Conservation (phyloP, 179 eudicot genomes). For the Heliamphora pulchella region DNA sequence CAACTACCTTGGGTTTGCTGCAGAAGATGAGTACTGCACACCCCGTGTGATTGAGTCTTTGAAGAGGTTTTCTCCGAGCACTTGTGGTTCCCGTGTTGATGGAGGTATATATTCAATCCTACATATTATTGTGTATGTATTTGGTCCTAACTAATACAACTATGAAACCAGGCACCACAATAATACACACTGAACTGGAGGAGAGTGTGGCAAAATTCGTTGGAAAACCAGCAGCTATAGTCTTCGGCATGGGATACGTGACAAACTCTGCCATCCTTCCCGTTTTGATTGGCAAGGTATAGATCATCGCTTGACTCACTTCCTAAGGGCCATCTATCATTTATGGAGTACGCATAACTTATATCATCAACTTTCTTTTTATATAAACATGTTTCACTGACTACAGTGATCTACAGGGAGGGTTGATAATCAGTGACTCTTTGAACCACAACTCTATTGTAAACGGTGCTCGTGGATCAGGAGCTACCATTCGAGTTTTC, state of each 20-base stretch:
- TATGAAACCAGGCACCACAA: slow-evolving; percentile 61
- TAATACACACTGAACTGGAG: slow-evolving; percentile 69
- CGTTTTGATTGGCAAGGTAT: slow-evolving; percentile 78
- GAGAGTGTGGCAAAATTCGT: slow-evolving; percentile 82
- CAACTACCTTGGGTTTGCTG: slow-evolving; percentile 98
- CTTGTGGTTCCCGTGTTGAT: slow-evolving; percentile 88
- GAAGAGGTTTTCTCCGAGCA: slow-evolving; percentile 75
- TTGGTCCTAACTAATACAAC: slow-evolving; percentile 15
- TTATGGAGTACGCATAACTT: neutral
- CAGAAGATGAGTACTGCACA: slow-evolving; percentile 96
- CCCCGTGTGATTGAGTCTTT: slow-evolving; percentile 79
- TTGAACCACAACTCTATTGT: slow-evolving; percentile 87
- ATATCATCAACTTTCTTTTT: neutral
- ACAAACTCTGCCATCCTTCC: slow-evolving; percentile 96
- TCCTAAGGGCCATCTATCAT: neutral
- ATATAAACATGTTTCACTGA: neutral
- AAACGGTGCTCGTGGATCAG: slow-evolving; percentile 97
- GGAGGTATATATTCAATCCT: slow-evolving; percentile 56
- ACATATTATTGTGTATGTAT: neutral
- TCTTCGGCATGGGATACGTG: slow-evolving; percentile 93
- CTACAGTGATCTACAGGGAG: slow-evolving; percentile 52
- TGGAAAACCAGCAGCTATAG: slow-evolving; percentile 85
- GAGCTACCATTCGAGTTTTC: slow-evolving; percentile 74
- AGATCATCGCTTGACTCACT: neutral
- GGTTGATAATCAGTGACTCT: slow-evolving; percentile 90